Base-by-base conservation (phyloP, 1,284 basidiomycete genomes). In the Paramarasmius palmivorus region DNA sequence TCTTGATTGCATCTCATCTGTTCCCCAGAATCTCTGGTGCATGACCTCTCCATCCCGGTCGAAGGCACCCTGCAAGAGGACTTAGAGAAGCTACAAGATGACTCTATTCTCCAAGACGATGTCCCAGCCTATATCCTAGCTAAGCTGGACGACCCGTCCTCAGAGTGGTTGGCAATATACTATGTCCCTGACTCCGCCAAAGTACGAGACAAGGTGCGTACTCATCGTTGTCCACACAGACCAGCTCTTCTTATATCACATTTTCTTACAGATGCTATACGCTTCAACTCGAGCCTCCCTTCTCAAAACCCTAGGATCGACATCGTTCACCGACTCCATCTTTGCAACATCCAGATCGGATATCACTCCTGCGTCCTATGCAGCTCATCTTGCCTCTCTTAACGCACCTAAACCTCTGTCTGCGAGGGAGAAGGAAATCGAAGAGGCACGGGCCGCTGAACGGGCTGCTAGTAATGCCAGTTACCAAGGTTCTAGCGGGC, bases 341-440 rank as follows among this genome's bases (percentile, higher is more conserved):
- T 94, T 93, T 66, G 92, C 93, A 0, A 94, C 91, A 0, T 82
- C 82, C 51, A 88, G 86, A 63, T 76, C 77, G 23, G 85, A 92
- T 65, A 62, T 88, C 37, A 83, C 84, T 3, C 71, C 82, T 1
- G 78, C 79, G 39, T 83, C 88, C 1, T 93, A 95, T 63, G 76
- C 77, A n/a, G 79, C 83, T 26, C 93, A 95, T 64, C 77, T 81
- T 52, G 80, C 75, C n/a, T 88, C 92, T 64, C 68, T 83, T 32
- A 73, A 80, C 22, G 90, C 92, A 0, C 91, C 91, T 1, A 81
- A 90, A 54, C 93, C 93, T 1, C 76, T 95, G 59, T 91, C 88
- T 25, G 82, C 83, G 0, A 79, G 87, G 26, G 93, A 96, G 71
- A 81, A 85, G 57, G 93, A 94, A 64, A 79, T 94, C 55, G 86